phyloP scores from a whole-genome alignment of 768 basidiomycete species.

The Mycena metata region DNA sequence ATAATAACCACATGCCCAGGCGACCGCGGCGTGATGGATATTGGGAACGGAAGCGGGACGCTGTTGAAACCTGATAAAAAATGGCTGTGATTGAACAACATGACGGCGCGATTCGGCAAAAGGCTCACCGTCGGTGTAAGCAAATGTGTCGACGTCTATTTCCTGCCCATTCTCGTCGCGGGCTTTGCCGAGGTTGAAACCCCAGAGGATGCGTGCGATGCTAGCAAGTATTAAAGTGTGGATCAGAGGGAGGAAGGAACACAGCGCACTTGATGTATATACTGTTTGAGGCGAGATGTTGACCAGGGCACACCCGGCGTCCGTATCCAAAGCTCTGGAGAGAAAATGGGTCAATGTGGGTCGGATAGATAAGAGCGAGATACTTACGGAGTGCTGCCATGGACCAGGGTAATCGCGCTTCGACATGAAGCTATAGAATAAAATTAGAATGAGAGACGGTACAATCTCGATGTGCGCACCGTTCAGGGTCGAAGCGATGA shows the following conservation, averaged over 20 bases:
- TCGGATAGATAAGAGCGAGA: neutral
- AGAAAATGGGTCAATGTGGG: neutral
- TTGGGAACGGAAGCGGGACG: conserved; percentile 30
- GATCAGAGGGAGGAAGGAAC: neutral
- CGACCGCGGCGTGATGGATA: conserved; percentile 34
- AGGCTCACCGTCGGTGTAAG: conserved; percentile 34
- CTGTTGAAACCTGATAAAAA: conserved; percentile 33
- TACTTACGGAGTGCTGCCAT: conserved; percentile 34
- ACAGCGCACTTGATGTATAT: conserved; percentile 32
- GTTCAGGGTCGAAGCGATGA: conserved; percentile 34
- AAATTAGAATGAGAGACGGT: neutral
- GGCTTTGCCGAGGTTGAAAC: conserved; percentile 31
- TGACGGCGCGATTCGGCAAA: too few species aligned
- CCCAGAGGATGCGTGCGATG: conserved; percentile 37
- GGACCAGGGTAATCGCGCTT: conserved; percentile 37
- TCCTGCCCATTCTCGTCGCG: conserved; percentile 29
- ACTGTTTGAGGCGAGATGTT: conserved; percentile 32
- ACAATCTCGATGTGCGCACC: neutral
- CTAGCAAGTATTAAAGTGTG: neutral
- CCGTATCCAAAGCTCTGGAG: conserved; percentile 35
- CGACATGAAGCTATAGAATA: conserved; percentile 28
- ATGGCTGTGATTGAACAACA: neutral
- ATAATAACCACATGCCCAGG: conserved; percentile 29
- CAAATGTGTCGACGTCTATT: conserved; percentile 34
- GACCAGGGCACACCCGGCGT: conserved; percentile 31